phyloP scores from a whole-genome alignment of 148 eudicot genomes.

The Hydrangea macrophylla region DNA sequence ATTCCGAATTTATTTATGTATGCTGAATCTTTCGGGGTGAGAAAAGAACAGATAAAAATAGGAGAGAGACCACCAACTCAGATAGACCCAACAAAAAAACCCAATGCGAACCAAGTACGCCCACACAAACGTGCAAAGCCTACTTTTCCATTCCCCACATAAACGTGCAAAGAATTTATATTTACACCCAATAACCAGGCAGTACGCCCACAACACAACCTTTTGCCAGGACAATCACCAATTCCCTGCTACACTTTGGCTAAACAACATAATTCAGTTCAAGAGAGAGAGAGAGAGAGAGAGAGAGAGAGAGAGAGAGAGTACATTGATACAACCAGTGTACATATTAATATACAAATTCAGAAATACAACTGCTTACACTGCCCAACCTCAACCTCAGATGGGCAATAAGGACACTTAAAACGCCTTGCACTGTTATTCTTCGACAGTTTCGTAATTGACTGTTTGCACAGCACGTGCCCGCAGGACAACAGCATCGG shows the following conservation, averaged over 20 bases:
- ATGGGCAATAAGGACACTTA: constrained; percentile 90
- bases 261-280: constrained; percentile 5
- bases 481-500: constrained; percentile 89
- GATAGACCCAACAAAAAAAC: neutral
- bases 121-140: too few species aligned
- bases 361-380: constrained; percentile 71
- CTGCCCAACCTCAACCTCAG: constrained; percentile 57
- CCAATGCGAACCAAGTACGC: neutral
- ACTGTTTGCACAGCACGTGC: constrained; percentile 84
- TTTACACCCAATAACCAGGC: constrained; percentile 4
- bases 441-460: constrained; percentile 76
- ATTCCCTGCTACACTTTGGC: neutral
- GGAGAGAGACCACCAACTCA: too few species aligned
- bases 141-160: neutral
- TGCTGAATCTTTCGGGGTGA: too few species aligned
- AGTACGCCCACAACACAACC: neutral
- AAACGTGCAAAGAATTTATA: constrained; percentile 4
- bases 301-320: neutral
- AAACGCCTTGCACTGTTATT: constrained; percentile 68
- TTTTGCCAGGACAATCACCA: constrained; percentile 2
- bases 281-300: neutral
- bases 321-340: constrained; percentile 6
- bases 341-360: constrained; percentile 12
- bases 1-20: too few species aligned
- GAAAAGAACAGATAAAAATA: too few species aligned